Evolutionary conservation across 2,329 filamentous ascomycete species (phyloP).

Genomic region (Tolypocladium endophyticum): DNA sequence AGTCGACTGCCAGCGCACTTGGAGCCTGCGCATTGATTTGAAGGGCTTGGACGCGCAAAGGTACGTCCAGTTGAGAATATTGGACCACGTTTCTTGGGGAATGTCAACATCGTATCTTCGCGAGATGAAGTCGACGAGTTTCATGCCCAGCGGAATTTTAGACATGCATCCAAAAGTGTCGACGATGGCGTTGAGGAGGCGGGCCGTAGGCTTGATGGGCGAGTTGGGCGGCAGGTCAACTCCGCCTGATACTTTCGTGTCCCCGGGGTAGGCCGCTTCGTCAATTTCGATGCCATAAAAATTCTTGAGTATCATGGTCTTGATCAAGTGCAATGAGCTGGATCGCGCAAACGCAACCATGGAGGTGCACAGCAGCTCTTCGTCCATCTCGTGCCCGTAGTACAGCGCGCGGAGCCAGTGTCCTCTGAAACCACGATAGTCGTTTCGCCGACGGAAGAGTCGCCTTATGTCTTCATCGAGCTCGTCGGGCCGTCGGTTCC

Average conservation of each 20-base stretch:
- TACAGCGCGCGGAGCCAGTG: conserved; percentile 17
- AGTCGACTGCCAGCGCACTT: conserved; percentile 16
- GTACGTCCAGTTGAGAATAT: conserved; percentile 58
- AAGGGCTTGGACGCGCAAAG: conserved; percentile 35
- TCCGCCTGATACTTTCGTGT: conserved; percentile 19
- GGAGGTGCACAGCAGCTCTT: conserved; percentile 27
- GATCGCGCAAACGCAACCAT: conserved; percentile 32
- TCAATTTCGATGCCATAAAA: conserved; percentile 19
- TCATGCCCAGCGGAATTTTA: conserved; percentile 46
- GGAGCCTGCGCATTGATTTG: conserved; percentile 23
- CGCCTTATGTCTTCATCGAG: conserved; percentile 15
- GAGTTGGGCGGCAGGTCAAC: conserved; percentile 33
- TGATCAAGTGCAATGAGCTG: conserved; percentile 21
- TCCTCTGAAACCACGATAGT: conserved; percentile 12
- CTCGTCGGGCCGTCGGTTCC: conserved; percentile 15
- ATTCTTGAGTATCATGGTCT: conserved; percentile 18
- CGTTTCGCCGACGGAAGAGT: conserved; percentile 13
- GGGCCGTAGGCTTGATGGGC: conserved; percentile 44
- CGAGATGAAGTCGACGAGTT: conserved; percentile 53
- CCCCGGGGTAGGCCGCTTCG: conserved; percentile 8
- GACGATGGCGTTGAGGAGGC: conserved; percentile 55
- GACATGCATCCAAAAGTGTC: conserved; percentile 59
- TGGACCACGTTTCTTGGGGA: conserved; percentile 48
- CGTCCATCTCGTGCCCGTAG: conserved; percentile 20
- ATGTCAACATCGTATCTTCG: conserved; percentile 47